Conservation (phyloP, 106 monocot species). For the Acorus calamus region DNA sequence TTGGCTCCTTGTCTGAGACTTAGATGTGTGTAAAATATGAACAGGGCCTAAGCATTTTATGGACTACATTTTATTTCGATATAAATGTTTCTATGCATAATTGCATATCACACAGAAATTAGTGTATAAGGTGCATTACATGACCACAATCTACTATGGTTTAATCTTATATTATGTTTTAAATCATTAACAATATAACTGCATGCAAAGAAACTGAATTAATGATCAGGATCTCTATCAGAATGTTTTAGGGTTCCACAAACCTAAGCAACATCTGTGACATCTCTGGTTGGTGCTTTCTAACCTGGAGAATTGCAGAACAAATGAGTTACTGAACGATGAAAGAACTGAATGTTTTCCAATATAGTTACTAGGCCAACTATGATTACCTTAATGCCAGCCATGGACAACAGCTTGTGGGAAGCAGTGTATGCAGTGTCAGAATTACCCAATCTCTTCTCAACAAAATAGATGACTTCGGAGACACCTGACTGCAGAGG, state of each 20-base stretch:
- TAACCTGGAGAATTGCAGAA: slow-evolving; percentile 36
- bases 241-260: slow-evolving; percentile 28
- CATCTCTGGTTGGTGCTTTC: slow-evolving; percentile 82
- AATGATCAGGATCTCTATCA: too few relatives aligned
- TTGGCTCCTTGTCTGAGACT: too few relatives aligned
- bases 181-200: too few relatives aligned
- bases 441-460: slow-evolving; percentile 59
- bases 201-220: too few relatives aligned
- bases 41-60: too few relatives aligned
- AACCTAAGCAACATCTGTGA: slow-evolving; percentile 56
- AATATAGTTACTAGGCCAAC: not conserved
- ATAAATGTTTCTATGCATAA: too few relatives aligned
- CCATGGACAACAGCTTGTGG: slow-evolving; percentile 75
- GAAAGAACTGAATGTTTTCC: not conserved
- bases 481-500: slow-evolving; percentile 76
- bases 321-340: not conserved
- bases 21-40: too few relatives aligned
- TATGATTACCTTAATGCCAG: slow-evolving; percentile 62
- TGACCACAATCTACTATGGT: too few relatives aligned
- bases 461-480: slow-evolving; percentile 93
- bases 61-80: too few relatives aligned
- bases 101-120: too few relatives aligned
- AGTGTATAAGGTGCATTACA: too few relatives aligned
- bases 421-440: slow-evolving; percentile 59
- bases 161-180: too few relatives aligned